Conservation (phyloP, 352 stramenopile species). For the Saprolegnia parasitica region DNA sequence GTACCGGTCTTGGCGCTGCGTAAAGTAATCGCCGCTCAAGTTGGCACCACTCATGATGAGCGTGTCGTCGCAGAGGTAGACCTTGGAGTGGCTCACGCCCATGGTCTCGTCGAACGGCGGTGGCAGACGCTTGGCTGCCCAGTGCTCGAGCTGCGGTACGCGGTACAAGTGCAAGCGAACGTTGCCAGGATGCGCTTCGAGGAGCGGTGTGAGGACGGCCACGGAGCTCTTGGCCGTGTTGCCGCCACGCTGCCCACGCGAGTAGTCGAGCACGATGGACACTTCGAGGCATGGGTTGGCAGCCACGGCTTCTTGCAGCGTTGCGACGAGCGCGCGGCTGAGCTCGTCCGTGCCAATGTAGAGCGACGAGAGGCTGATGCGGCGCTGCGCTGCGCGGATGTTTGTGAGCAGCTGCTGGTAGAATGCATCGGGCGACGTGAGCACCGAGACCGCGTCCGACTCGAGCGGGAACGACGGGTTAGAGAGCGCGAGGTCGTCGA, state of each 20-base stretch:
- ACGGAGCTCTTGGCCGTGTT: constrained; percentile 47
- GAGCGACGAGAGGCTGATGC: constrained; percentile 61
- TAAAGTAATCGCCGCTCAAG: constrained; percentile 81
- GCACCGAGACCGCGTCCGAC: constrained; percentile 45
- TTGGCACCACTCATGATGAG: constrained; percentile 80
- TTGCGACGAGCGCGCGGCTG: constrained; percentile 43
- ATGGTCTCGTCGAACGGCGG: constrained; percentile 81
- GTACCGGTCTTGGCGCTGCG: constrained; percentile 75
- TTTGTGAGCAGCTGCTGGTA: constrained; percentile 60
- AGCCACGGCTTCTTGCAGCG: constrained; percentile 38
- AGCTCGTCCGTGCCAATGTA: constrained; percentile 65
- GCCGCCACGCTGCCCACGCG: constrained; percentile 49
- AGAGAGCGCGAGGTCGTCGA: constrained; percentile 20
- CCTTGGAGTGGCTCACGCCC: constrained; percentile 76
- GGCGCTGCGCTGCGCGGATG: constrained; percentile 43
- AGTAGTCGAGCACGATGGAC: constrained; percentile 66
- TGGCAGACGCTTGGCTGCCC: constrained; percentile 49
- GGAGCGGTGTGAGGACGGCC: constrained; percentile 46
- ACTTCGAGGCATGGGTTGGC: constrained; percentile 49
- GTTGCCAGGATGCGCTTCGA: constrained; percentile 46
- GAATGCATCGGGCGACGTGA: constrained; percentile 50
- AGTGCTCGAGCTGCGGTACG: constrained; percentile 58
- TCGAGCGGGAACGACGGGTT: constrained; percentile 47
- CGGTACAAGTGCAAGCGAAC: constrained; percentile 63
- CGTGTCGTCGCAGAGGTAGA: constrained; percentile 77